Evolutionary conservation across 768 basidiomycete genomes (phyloP).

Genomic region (Symmetrospora coprosmae): DNA sequence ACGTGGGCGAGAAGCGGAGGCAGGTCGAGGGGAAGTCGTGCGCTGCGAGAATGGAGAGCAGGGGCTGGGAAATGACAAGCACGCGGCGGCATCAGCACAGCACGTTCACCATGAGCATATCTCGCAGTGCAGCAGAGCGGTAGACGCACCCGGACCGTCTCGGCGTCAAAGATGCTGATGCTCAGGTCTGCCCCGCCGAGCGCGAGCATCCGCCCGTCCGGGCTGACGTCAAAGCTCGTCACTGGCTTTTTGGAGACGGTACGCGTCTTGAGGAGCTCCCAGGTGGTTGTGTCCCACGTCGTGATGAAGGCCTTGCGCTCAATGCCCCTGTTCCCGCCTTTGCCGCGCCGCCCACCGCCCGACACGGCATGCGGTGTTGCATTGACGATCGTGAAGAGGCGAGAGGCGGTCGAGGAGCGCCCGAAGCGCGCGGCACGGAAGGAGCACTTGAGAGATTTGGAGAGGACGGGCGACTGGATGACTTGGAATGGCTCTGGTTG

Average conservation of each 20-base stretch:
- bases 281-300: slow-evolving; percentile 54
- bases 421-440: slow-evolving; percentile 40
- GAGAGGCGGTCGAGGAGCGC: slow-evolving; percentile 45
- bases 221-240: slow-evolving; percentile 62
- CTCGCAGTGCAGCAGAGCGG: too few relatives aligned
- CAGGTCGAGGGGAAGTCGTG: slow-evolving; percentile 90
- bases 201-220: slow-evolving; percentile 63
- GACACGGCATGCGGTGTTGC: slow-evolving; percentile 42
- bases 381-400: slow-evolving; percentile 61
- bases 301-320: slow-evolving; percentile 27
- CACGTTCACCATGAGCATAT: too few relatives aligned
- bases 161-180: slow-evolving; percentile 68
- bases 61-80: slow-evolving; percentile 47
- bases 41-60: slow-evolving; percentile 73
- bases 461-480: slow-evolving; percentile 29
- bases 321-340: slow-evolving; percentile 40
- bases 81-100: not conserved
- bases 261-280: slow-evolving; percentile 52
- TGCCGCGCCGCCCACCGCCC: slow-evolving; percentile 45
- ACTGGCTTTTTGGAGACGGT: slow-evolving; percentile 66
- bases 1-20: slow-evolving; percentile 69
- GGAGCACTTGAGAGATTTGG: slow-evolving; percentile 25
- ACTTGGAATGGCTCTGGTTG: slow-evolving; percentile 25
- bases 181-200: slow-evolving; percentile 76
- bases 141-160: slow-evolving; percentile 54